A percentile compares a stretch with the other conserved stretches of the same genome.
phyloP scores from a whole-genome alignment of 2,329 filamentous ascomycete genomes.

The Colletotrichum liriopes region DNA sequence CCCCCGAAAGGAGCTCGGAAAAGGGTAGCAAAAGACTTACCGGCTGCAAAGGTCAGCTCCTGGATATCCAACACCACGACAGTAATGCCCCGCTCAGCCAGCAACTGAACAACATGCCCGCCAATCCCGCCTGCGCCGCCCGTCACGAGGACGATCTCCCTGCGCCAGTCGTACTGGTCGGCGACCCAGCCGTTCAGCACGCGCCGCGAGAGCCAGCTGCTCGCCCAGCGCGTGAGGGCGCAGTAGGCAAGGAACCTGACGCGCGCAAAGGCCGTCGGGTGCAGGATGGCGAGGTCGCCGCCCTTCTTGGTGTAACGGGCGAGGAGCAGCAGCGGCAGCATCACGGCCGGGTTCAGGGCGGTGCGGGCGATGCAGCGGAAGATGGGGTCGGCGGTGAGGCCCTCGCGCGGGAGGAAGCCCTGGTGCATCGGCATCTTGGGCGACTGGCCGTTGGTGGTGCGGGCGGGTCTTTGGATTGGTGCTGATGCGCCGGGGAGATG shows the following conservation, averaged over 20 bases:
- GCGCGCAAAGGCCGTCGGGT: constrained; percentile 65
- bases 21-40: constrained; percentile 51
- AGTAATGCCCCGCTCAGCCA: constrained; percentile 76
- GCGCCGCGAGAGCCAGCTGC: constrained; percentile 66
- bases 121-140: constrained; percentile 84
- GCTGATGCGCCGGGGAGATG: neutral
- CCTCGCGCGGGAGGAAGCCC: constrained; percentile 69
- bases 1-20: neutral
- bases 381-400: constrained; percentile 74
- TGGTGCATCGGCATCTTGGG: constrained; percentile 57
- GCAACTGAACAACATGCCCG: constrained; percentile 72
- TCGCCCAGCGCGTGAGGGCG: constrained; percentile 65
- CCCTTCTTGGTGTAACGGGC: constrained; percentile 76
- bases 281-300: constrained; percentile 66
- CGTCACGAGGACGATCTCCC: constrained; percentile 81
- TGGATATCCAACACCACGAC: constrained; percentile 82
- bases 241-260: constrained; percentile 69
- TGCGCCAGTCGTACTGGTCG: constrained; percentile 75
- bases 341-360: constrained; percentile 74
- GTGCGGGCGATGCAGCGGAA: constrained; percentile 72
- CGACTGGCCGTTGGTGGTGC: neutral
- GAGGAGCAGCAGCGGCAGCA: constrained; percentile 75
- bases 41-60: constrained; percentile 65
- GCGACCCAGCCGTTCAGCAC: constrained; percentile 65
- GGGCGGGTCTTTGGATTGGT: neutral